A percentile compares a stretch with the other conserved stretches of the same genome.
These are phyloP conservation scores for Colletotrichum chrysophilum DNA, from an alignment of 2,329 filamentous ascomycete genomes.

Conservation along the genomic window DNA sequence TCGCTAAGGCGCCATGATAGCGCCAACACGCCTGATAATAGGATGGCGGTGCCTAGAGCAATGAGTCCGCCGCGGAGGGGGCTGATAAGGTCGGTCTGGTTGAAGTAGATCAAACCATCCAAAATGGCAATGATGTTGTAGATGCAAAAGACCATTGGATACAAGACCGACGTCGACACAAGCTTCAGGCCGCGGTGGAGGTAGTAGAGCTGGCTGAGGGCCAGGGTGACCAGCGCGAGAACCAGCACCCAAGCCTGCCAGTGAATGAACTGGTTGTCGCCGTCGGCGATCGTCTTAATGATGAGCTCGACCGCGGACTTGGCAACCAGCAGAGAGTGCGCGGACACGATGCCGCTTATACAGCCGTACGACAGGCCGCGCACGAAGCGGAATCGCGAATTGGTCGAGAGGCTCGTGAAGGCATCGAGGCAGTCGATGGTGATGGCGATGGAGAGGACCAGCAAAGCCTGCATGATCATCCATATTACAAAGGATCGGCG, in stretches of 20 bases:
- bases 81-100: slow-evolving; percentile 81
- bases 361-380: slow-evolving; percentile 88
- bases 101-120: slow-evolving; percentile 96
- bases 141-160: slow-evolving; percentile 96
- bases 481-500: slow-evolving; percentile 81
- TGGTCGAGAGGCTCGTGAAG: slow-evolving; percentile 59
- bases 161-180: slow-evolving; percentile 93
- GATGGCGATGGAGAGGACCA: slow-evolving; percentile 73
- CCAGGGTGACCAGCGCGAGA: slow-evolving; percentile 78
- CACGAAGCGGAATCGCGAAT: slow-evolving; percentile 73
- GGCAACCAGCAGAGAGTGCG: slow-evolving; percentile 89
- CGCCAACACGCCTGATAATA: slow-evolving; percentile 87
- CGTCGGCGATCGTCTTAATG: slow-evolving; percentile 82
- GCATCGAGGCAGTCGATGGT: slow-evolving; percentile 62
- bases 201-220: slow-evolving; percentile 92
- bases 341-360: slow-evolving; percentile 91
- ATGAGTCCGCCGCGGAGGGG: slow-evolving; percentile 81
- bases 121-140: slow-evolving; percentile 99
- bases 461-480: slow-evolving; percentile 80
- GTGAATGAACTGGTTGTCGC: slow-evolving; percentile 89
- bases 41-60: slow-evolving; percentile 82
- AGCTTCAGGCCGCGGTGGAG: slow-evolving; percentile 92
- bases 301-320: slow-evolving; percentile 97
- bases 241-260: slow-evolving; percentile 97
- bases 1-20: slow-evolving; percentile 93